Evolutionary conservation across 2,329 filamentous ascomycete species (phyloP).

Genomic region (Aspergillus glaucus): DNA sequence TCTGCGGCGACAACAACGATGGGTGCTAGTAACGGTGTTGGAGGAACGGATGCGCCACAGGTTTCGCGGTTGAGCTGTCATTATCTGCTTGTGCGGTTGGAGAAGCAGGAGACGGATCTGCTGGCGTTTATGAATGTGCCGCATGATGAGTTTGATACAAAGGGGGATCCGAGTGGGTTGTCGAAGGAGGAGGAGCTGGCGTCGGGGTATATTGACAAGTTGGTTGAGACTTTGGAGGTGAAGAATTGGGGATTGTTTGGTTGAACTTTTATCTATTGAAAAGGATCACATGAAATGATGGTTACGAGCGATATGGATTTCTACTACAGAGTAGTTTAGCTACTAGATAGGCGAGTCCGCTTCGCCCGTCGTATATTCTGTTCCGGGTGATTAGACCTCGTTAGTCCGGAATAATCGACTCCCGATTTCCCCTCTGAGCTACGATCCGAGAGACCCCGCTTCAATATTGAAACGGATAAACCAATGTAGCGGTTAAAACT

Average conservation of each 20-base stretch:
- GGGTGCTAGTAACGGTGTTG: constrained; percentile 13
- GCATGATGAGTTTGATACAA: constrained; percentile 66
- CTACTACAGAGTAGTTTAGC: not conserved
- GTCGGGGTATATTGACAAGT: constrained; percentile 30
- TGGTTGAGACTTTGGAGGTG: constrained; percentile 69
- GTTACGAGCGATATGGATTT: not conserved
- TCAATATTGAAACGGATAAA: too few species aligned
- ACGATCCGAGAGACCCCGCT: too few species aligned
- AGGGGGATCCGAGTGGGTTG: constrained; percentile 62
- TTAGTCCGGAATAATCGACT: too few species aligned
- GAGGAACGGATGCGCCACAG: constrained; percentile 10
- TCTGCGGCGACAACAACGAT: constrained; percentile 4
- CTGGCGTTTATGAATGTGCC: constrained; percentile 85
- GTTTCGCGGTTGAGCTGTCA: constrained; percentile 58
- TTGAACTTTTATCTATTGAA: constrained; percentile 7
- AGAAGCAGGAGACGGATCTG: constrained; percentile 69
- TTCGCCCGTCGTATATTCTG: too few species aligned
- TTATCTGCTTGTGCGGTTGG: constrained; percentile 69
- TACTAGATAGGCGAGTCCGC: too few species aligned
- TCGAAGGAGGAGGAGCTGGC: constrained; percentile 57
- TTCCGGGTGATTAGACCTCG: too few species aligned
- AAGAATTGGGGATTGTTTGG: constrained; percentile 74
- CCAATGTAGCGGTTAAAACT: too few species aligned
- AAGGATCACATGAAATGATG: not conserved
- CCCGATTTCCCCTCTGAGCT: too few species aligned